phyloP scores from a whole-genome alignment of 345 rosid genomes.

The Salix suchowensis region DNA sequence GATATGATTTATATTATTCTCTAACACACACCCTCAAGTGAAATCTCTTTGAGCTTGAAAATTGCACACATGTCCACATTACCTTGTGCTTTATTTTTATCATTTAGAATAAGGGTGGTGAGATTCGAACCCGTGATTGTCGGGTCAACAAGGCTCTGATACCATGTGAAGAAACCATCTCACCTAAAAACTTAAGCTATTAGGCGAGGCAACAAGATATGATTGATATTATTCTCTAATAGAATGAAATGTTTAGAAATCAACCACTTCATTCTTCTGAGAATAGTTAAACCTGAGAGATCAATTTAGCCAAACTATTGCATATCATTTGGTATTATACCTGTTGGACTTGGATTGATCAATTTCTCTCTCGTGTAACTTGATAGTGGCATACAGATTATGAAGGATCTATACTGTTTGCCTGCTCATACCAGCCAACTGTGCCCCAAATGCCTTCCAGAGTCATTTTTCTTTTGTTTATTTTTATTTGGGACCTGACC shows the following conservation, averaged over 20 bases:
- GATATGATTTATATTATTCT: no score
- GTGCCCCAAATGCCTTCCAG: background rate
- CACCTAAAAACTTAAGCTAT: no score
- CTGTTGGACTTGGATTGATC: background rate
- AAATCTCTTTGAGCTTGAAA: no score
- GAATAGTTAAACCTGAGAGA: background rate
- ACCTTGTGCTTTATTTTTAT: no score
- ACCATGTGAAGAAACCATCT: no score
- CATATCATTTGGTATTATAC: background rate
- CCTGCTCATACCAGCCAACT: background rate
- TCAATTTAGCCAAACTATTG: background rate
- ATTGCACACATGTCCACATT: no score
- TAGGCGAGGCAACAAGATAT: no score
- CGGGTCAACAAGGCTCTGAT: no score
- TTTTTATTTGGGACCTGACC: background rate
- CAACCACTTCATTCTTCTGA: background rate
- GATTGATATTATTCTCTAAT: no score
- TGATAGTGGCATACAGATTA: background rate
- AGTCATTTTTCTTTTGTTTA: background rate
- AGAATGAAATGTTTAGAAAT: background rate
- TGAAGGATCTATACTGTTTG: background rate
- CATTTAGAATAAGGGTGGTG: no score
- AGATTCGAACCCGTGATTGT: no score
- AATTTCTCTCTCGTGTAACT: background rate
- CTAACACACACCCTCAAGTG: no score